phyloP scores from a whole-genome alignment of 306 rosid species.

The Prunus mira region DNA sequence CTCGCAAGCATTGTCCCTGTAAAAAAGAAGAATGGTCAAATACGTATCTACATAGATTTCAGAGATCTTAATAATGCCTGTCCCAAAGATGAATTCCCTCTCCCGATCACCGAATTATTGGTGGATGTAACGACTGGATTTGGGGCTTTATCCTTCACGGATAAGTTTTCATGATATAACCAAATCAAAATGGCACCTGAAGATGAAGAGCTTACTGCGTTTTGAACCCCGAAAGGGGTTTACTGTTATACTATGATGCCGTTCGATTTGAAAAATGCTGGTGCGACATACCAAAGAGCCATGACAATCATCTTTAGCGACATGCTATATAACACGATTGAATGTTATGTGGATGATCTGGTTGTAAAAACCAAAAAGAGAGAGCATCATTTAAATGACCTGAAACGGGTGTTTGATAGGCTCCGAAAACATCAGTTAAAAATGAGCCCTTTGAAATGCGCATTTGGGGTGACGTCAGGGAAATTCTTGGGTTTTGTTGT shows the following conservation, averaged over 20 bases:
- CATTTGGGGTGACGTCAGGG: neutral
- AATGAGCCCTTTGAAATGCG: neutral
- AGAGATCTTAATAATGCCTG: neutral
- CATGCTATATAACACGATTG: neutral
- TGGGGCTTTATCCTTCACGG: neutral
- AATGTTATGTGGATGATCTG: neutral
- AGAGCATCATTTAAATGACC: neutral
- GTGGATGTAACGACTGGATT: neutral
- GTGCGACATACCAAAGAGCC: neutral
- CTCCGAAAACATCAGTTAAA: neutral
- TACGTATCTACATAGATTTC: neutral
- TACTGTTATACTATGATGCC: too few species aligned
- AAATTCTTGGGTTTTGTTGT: neutral
- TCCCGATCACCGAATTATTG: neutral
- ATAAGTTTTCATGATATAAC: neutral
- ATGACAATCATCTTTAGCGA: neutral
- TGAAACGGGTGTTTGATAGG: neutral
- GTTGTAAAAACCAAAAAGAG: neutral
- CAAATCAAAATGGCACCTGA: neutral
- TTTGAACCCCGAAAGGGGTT: too few species aligned
- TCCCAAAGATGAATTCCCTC: neutral
- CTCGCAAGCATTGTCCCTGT: neutral
- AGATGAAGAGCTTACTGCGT: neutral
- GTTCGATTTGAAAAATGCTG: too few species aligned
- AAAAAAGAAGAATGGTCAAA: neutral